phyloP scores from a whole-genome alignment of 2,329 filamentous ascomycete species.

The Fusarium succisae region DNA sequence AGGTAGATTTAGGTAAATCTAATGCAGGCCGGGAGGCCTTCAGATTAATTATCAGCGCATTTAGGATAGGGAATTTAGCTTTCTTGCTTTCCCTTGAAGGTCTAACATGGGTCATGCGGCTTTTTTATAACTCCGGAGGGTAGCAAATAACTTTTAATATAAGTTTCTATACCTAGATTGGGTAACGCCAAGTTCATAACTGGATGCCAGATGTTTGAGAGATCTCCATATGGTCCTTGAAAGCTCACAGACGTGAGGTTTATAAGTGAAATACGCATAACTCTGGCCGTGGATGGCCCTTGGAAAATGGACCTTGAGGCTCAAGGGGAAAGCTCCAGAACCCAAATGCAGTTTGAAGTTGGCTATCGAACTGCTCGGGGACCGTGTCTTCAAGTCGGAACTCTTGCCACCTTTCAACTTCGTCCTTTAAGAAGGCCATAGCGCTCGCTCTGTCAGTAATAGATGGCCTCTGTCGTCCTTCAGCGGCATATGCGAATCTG shows the following conservation, averaged over 20 bases:
- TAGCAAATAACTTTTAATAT: accelerated
- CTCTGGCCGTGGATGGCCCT: background rate
- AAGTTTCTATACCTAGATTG: too few relatives aligned
- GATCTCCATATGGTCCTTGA: too few relatives aligned
- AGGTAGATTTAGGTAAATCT: background rate
- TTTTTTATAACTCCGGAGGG: background rate
- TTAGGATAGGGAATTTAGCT: background rate
- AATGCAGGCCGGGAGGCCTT: too few relatives aligned
- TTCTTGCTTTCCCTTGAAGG: background rate
- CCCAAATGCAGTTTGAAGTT: background rate
- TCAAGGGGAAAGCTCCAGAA: background rate
- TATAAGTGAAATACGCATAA: background rate
- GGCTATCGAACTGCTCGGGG: background rate
- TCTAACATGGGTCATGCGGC: too few relatives aligned
- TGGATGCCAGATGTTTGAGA: accelerated
- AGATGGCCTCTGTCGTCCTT: background rate
- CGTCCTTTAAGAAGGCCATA: background rate
- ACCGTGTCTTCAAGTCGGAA: too few relatives aligned
- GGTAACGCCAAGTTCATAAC: background rate
- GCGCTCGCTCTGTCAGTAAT: background rate
- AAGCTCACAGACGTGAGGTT: background rate
- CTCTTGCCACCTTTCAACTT: background rate
- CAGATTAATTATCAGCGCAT: background rate
- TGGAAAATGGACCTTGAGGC: background rate
- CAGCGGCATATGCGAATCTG: background rate